A percentile compares a stretch with the other conserved stretches of the same genome.
Conservation (phyloP, 495 filamentous ascomycete species). For the Xylaria scruposa region DNA sequence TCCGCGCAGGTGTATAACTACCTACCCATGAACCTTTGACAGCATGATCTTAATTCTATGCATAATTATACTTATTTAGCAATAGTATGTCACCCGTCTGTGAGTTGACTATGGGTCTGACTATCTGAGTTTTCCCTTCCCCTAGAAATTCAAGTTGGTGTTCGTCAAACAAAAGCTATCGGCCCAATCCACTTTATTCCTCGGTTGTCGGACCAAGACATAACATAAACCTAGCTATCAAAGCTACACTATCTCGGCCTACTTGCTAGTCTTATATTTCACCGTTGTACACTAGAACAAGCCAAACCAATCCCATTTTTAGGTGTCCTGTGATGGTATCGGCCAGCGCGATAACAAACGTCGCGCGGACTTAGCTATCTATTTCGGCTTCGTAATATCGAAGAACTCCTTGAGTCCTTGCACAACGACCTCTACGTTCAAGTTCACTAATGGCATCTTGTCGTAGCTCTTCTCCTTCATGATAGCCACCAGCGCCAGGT, state of each 20-base stretch:
- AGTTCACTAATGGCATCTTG: slow-evolving; percentile 64
- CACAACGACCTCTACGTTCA: slow-evolving; percentile 63
- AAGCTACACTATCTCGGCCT: neutral
- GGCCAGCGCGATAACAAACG: neutral
- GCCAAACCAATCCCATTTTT: neutral
- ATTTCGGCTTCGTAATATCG: slow-evolving; percentile 60
- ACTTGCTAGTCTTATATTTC: neutral
- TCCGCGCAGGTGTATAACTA: neutral
- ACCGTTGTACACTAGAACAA: neutral
- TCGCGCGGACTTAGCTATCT: neutral
- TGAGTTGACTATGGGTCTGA: neutral
- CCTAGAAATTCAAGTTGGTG: neutral
- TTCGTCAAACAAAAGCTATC: neutral
- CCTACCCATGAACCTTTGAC: neutral
- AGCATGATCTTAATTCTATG: neutral
- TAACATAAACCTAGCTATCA: neutral
- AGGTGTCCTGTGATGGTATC: neutral
- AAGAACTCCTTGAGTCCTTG: slow-evolving; percentile 62
- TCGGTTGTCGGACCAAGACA: neutral
- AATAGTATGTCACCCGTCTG: neutral
- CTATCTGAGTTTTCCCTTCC: neutral
- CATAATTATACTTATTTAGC: neutral
- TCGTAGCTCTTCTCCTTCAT: slow-evolving; percentile 70
- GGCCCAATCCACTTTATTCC: neutral
- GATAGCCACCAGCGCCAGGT: slow-evolving; percentile 75